A percentile compares a stretch with the other conserved stretches of the same genome.
These are phyloP conservation scores for Alternaria metachromatica DNA, from an alignment of 2,329 filamentous ascomycete genomes.

Conservation along the genomic window DNA sequence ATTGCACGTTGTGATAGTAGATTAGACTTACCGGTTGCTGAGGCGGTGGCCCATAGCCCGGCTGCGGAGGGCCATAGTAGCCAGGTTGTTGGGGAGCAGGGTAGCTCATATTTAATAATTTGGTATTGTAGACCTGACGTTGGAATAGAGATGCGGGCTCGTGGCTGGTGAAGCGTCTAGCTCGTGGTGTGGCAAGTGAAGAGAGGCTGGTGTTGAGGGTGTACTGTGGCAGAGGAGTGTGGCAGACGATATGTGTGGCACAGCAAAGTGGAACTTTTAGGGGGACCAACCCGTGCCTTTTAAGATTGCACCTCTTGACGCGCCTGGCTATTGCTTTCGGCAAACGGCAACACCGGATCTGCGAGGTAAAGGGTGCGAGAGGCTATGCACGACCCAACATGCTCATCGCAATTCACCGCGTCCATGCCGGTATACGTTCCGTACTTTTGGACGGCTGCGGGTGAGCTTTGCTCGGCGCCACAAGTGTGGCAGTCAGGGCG, in stretches of 20 bases:
- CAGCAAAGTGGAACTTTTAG: background rate
- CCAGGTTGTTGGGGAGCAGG: constrained; percentile 24
- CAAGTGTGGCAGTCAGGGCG: constrained; percentile 17
- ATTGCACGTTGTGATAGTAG: background rate
- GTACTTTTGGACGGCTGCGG: background rate
- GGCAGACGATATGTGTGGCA: constrained; percentile 12
- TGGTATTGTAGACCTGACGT: constrained; percentile 10
- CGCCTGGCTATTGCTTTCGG: constrained; percentile 4
- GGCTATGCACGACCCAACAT: constrained; percentile 1
- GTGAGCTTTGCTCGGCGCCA: constrained; percentile 16
- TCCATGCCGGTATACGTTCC: background rate
- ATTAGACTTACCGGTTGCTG: constrained; percentile 34
- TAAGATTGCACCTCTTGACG: background rate
- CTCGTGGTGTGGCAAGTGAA: constrained; percentile 7
- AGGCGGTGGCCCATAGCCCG: constrained; percentile 34
- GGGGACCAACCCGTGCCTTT: constrained; percentile 1
- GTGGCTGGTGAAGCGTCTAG: constrained; percentile 22
- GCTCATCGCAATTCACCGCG: background rate
- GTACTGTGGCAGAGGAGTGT: constrained; percentile 14
- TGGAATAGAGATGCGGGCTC: constrained; percentile 11
- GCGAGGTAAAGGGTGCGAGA: background rate
- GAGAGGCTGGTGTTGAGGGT: constrained; percentile 3
- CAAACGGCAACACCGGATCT: constrained; percentile 8
- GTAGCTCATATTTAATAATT: constrained; percentile 19
- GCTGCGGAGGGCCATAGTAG: constrained; percentile 35